Evolutionary conservation across 306 rosid genomes (phyloP), one percentile per base, ranked within the genome.

Genomic region (Dalbergia cultrata): DNA sequence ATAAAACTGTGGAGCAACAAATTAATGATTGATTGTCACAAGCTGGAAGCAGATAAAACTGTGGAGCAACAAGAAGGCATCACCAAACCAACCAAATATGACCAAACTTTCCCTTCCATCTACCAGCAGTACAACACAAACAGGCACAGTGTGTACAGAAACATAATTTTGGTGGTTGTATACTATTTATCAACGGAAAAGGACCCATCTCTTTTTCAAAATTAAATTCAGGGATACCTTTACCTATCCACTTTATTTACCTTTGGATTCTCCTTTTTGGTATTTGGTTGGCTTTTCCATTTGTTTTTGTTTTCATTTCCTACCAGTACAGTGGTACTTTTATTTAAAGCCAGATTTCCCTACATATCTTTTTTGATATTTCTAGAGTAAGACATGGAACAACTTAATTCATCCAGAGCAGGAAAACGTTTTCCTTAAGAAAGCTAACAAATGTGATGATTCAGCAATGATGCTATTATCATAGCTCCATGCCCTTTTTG

Each of bases 381-480:
- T 54, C 64, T 62, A 74, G 71, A 66, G 52, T 75, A 77, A 76
- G 74, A 80, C 78, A 79, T 45, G 26, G 74, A 68, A 70, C 17
- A 71, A 18, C 17, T 64, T 62, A 53, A 74, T 72, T 81, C 75
- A 81, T 82, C 66, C 35, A 63, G 35, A 82, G 86, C 33, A 74
- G 84, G 85, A 76, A 92, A 70, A 58, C 5, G 18, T 22, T 37
- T 69, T 70, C 70, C 37, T 66, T 7, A 54, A 54, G 56, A 82
- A 70, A 85, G 81, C 56, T 49, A 77, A 76, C 11, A 70, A 49
- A 61, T 62, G 71, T 71, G 70, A 81, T 79, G 86, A 84, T 87
- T 75, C 80, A 72, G 82, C 92, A 90, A 90, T 87, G 90, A 88
- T 88, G 84, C 56, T 74, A 66, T 87, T 22, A 86, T 92, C 77